These are phyloP conservation scores for Gonapodya prolifera DNA, from an alignment of 192 early-diverging fungal species.

Conservation along the genomic window DNA sequence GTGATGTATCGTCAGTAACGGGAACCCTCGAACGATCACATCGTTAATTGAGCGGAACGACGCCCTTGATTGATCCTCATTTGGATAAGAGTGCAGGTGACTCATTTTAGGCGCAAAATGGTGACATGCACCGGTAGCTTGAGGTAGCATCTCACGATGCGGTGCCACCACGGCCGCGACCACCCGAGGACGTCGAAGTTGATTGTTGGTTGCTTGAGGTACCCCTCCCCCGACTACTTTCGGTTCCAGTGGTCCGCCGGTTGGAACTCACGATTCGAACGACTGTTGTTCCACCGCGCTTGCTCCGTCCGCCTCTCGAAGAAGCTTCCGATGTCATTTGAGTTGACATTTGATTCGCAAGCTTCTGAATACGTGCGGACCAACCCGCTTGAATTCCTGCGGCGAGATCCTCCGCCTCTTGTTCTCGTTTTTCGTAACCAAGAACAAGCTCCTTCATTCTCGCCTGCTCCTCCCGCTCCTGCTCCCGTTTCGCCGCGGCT, in stretches of 20 bases:
- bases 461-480: slow-evolving; percentile 73
- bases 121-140: too few relatives aligned
- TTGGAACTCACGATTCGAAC: background rate
- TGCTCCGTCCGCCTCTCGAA: background rate
- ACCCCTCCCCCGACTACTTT: background rate
- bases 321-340: background rate
- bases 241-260: background rate
- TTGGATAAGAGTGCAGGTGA: too few relatives aligned
- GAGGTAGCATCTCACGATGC: background rate
- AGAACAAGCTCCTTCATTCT: slow-evolving; percentile 87
- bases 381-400: background rate
- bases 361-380: background rate
- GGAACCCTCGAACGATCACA: too few relatives aligned
- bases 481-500: slow-evolving; percentile 72
- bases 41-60: too few relatives aligned
- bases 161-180: background rate
- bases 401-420: background rate
- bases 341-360: background rate
- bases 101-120: too few relatives aligned
- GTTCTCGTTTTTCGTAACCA: slow-evolving; percentile 41
- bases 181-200: too few relatives aligned
- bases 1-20: too few relatives aligned
- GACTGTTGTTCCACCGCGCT: background rate
- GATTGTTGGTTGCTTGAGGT: background rate
- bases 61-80: too few relatives aligned